A percentile compares a stretch with the other conserved stretches of the same genome.
Evolutionary conservation across 441 rosid species (phyloP).

Genomic region (Euphorbia schlechtendalii): DNA sequence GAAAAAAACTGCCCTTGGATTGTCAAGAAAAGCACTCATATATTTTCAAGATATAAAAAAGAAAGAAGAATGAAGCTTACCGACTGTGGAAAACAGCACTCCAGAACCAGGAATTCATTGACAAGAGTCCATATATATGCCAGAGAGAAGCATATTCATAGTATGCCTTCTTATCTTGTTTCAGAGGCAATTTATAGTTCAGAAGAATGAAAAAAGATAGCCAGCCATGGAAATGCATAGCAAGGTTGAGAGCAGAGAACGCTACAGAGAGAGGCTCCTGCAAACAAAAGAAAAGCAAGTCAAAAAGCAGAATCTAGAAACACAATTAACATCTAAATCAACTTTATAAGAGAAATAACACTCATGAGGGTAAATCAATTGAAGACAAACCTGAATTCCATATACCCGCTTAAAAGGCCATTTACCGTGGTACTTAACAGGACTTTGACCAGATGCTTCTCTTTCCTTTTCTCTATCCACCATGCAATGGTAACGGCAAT

Average conservation of each 20-base stretch:
- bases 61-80: slow-evolving; percentile 29
- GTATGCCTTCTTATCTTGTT: slow-evolving; percentile 50
- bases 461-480: slow-evolving; percentile 65
- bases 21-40: background rate
- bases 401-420: slow-evolving; percentile 86
- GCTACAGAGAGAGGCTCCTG: slow-evolving; percentile 87
- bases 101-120: slow-evolving; percentile 95
- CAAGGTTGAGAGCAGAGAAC: slow-evolving; percentile 75
- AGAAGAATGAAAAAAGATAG: slow-evolving; percentile 72
- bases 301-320: slow-evolving; percentile 11
- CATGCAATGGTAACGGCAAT: slow-evolving; percentile 85
- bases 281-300: slow-evolving; percentile 14
- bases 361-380: background rate
- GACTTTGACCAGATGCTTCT: slow-evolving; percentile 41
- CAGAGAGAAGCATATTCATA: slow-evolving; percentile 68
- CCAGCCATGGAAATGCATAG: slow-evolving; percentile 88
- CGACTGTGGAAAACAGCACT: slow-evolving; percentile 77
- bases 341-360: background rate
- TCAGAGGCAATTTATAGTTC: slow-evolving; percentile 61
- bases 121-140: slow-evolving; percentile 64
- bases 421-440: slow-evolving; percentile 88
- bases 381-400: slow-evolving; percentile 63
- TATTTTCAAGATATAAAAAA: background rate
- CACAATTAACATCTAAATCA: background rate
- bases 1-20: background rate